Base-by-base conservation (phyloP, 129 eudicot genomes). In the Apium graveolens region DNA sequence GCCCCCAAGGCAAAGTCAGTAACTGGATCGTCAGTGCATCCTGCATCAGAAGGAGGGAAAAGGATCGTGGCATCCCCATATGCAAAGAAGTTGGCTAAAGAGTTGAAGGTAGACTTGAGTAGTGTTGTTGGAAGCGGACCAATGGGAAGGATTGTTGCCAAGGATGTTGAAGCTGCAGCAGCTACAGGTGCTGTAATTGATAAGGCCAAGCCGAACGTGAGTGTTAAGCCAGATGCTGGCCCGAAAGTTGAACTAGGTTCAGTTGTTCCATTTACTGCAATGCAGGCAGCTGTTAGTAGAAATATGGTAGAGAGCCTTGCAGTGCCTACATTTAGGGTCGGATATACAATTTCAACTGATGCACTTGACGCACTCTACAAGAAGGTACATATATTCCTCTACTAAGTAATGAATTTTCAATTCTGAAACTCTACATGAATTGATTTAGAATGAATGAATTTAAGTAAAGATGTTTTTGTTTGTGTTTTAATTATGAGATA, bases 311-410 rank as follows among this genome's bases (percentile, higher is more conserved):
- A 92, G 86, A 96, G 99, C 80, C 86, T 96, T 51, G 85, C 79
- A 3, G 99, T 96, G 81, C 99, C 97, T 29, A 89, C 99, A 5
- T 96, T 96, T 70, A 90, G 99, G 83, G 99, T 96, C 7, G 99
- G 99, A 29, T 96, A 96, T 72, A 92, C 97, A 7, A 82, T 96
- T 60, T 89, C 96, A 12, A 96, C 97, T 34, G 97, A 96, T 84
- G 99, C 99, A 2, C 97, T 96, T 79, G 97, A 96, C 83, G 97
- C 96, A 63, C 84, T 96, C 38, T 96, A 92, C 83, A 96, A 96
- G 86, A 96, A 96, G 99, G 99, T 96, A 84, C 34, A 5, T 10
- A 39, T 9, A 82, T 37, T 26, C 32, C 48, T 27, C 9, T 27
- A 5, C 18, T 3, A 8, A 78, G 4, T 39, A 34, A 55, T 41